Percentiles rank a stretch among this genome's conserved stretches.
These are phyloP conservation scores for Calonectria naviculata DNA, from an alignment of 2,329 filamentous ascomycete species.

Conservation along the genomic window DNA sequence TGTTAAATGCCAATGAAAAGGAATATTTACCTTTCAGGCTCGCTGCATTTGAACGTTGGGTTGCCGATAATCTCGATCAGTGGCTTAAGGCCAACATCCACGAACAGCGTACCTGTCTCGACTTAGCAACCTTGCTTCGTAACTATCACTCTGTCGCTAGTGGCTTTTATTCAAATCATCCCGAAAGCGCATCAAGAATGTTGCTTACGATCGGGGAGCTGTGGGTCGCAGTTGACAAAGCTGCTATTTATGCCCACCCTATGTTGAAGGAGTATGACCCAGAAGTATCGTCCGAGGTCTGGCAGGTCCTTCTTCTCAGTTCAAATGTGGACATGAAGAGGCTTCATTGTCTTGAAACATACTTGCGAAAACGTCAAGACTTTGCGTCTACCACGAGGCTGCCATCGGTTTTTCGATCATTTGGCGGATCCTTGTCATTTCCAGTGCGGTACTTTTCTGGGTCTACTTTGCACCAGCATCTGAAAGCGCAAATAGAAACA, in stretches of 20 bases:
- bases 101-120: constrained; percentile 36
- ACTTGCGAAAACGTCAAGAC: constrained; percentile 40
- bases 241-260: constrained; percentile 49
- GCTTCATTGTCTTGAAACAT: constrained; percentile 57
- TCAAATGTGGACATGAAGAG: constrained; percentile 56
- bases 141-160: constrained; percentile 47
- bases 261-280: constrained; percentile 59
- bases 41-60: constrained; percentile 61
- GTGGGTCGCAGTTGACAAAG: constrained; percentile 67
- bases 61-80: constrained; percentile 47
- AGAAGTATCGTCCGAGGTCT: constrained; percentile 51
- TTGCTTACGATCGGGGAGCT: constrained; percentile 66
- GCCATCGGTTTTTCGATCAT: constrained; percentile 31
- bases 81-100: constrained; percentile 52
- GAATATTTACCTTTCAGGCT: constrained; percentile 37
- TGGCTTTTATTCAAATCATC: constrained; percentile 49
- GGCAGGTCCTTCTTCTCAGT: constrained; percentile 59
- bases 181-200: constrained; percentile 64
- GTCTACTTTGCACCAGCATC: constrained; percentile 45
- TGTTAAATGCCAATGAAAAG: background rate
- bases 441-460: constrained; percentile 28
- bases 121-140: constrained; percentile 46
- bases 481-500: constrained; percentile 50
- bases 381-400: background rate
- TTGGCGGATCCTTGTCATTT: constrained; percentile 28